phyloP scores from a whole-genome alignment of 495 filamentous ascomycete genomes.

The Xylaria acuta region DNA sequence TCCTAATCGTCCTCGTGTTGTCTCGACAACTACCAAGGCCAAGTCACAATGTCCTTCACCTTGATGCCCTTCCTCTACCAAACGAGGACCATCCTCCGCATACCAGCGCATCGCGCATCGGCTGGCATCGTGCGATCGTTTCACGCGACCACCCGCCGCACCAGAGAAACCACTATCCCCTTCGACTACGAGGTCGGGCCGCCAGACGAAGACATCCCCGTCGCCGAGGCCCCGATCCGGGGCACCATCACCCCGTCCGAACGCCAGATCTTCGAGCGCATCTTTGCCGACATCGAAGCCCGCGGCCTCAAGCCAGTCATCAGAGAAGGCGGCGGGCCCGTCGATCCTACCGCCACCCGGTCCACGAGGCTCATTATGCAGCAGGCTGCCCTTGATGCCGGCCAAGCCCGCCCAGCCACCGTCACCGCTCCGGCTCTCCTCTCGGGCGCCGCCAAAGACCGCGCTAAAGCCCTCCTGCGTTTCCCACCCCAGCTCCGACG shows the following conservation, averaged over 20 bases:
- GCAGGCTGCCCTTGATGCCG: slow-evolving; percentile 39
- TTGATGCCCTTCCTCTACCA: slow-evolving; percentile 72
- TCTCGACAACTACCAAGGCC: neutral
- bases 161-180: slow-evolving; percentile 7
- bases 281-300: slow-evolving; percentile 61
- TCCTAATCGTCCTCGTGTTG: neutral
- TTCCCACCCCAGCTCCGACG: slow-evolving; percentile 49
- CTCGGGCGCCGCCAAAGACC: slow-evolving; percentile 34
- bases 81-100: slow-evolving; percentile 64
- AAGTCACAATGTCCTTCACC: slow-evolving; percentile 44
- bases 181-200: slow-evolving; percentile 22
- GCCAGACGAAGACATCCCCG: neutral
- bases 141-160: slow-evolving; percentile 26
- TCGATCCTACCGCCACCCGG: neutral
- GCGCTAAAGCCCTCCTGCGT: slow-evolving; percentile 44
- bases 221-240: neutral
- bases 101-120: slow-evolving; percentile 31
- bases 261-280: slow-evolving; percentile 60
- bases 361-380: slow-evolving; percentile 45
- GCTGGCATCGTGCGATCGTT: slow-evolving; percentile 30
- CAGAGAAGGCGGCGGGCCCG: neutral
- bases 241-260: slow-evolving; percentile 66
- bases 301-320: slow-evolving; percentile 36
- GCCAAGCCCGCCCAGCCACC: slow-evolving; percentile 23
- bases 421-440: slow-evolving; percentile 22